phyloP scores from a whole-genome alignment of 257 asterid species.

The Solanum corneliomulleri region DNA sequence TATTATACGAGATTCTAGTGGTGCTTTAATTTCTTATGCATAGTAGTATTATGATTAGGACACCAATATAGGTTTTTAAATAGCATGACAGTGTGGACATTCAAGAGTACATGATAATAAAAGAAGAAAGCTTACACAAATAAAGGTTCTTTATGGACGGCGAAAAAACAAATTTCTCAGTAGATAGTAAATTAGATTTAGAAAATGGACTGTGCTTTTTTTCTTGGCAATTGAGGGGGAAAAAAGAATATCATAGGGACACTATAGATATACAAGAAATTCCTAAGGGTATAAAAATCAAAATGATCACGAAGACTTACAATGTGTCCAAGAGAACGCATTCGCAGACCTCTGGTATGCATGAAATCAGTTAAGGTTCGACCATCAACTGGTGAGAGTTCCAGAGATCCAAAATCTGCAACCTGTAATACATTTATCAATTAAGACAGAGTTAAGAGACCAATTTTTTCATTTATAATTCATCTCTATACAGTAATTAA shows the following conservation, averaged over 20 bases:
- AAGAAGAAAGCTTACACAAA: neutral
- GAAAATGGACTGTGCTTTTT: neutral
- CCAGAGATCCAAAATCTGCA: slow-evolving; percentile 96
- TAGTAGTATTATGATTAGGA: neutral
- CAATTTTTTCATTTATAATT: neutral
- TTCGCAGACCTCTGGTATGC: slow-evolving; percentile 97
- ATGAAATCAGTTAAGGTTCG: slow-evolving; percentile 93
- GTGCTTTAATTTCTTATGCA: neutral
- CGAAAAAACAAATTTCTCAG: neutral
- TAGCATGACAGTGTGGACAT: neutral
- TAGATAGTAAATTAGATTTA: neutral
- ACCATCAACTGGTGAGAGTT: slow-evolving; percentile 96
- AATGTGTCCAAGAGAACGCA: slow-evolving; percentile 96
- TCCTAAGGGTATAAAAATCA: neutral
- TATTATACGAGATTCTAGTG: neutral
- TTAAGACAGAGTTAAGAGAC: neutral
- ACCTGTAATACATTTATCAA: slow-evolving; percentile 40
- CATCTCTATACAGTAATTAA: neutral
- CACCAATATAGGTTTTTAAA: neutral
- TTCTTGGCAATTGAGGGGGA: neutral
- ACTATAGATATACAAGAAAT: neutral
- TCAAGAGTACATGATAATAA: neutral
- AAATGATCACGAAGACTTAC: slow-evolving; percentile 36
- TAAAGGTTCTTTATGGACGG: neutral
- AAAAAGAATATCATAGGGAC: neutral